These are phyloP conservation scores for Leersia perrieri DNA, from an alignment of 176 grass and related monocot species.

Conservation along the genomic window DNA sequence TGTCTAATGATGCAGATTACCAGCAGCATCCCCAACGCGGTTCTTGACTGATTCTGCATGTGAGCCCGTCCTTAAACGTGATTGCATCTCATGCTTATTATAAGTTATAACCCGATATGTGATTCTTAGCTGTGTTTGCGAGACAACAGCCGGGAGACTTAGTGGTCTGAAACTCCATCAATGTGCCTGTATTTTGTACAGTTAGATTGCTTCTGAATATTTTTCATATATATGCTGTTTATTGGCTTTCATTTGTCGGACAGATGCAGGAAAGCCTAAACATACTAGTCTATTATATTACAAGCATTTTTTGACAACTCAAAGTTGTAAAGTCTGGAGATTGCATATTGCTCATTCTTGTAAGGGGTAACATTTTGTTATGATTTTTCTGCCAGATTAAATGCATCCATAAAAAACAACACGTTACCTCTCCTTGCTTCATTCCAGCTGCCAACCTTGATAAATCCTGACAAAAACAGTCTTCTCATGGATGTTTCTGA, in stretches of 20 bases:
- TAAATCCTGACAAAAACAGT: slow-evolving; percentile 3
- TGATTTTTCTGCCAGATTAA: slow-evolving; percentile 9
- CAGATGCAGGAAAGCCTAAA: background rate
- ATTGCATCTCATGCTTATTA: slow-evolving; percentile 28
- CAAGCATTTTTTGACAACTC: background rate
- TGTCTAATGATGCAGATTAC: background rate
- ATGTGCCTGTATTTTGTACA: background rate
- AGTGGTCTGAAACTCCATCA: slow-evolving; percentile 16
- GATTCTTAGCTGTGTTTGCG: slow-evolving; percentile 31
- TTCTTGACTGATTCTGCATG: slow-evolving; percentile 4
- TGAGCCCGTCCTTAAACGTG: slow-evolving; percentile 37
- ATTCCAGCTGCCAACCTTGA: slow-evolving; percentile 11
- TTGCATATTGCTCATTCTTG: background rate
- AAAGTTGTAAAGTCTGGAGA: background rate
- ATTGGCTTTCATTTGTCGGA: background rate
- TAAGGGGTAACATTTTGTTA: background rate
- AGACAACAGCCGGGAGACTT: slow-evolving; percentile 29
- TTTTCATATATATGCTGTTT: background rate
- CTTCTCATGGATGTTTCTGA: slow-evolving; percentile 13
- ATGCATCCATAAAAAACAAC: background rate
- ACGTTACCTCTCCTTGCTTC: slow-evolving; percentile 11
- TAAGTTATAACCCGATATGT: background rate
- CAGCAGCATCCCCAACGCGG: slow-evolving; percentile 30
- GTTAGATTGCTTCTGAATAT: slow-evolving; percentile 9
- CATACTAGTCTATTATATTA: background rate